Base-by-base conservation (phyloP, 768 basidiomycete species). In the Russula ochroleuca region DNA sequence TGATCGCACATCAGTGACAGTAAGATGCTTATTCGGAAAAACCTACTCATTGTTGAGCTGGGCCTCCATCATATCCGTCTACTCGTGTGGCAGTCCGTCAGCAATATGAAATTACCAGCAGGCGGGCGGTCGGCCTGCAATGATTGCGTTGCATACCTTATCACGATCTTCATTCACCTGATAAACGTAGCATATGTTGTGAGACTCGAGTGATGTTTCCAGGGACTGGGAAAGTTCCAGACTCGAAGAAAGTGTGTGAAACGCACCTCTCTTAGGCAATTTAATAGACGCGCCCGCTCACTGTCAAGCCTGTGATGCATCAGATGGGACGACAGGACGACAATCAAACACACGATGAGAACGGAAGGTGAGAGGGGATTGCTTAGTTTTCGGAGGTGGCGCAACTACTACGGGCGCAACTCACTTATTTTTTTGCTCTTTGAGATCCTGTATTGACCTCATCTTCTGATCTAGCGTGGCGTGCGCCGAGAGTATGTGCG, bases 341-440 rank as follows among this genome's bases (percentile, higher is more conserved):
- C 33, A 40, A 45, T 51, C 57, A 61, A 63, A 8, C 40, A 40
- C 37, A 21, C 33, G 50, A 59, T 41, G 45, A 49, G 56, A 17
- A 33, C 28, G 17, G 23, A 10, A 2, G 40, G 41, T 23, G 41
- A 25, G 17, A 45, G 17, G 11, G 17, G 13, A n/a, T 47, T 41
- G 45, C 13, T 50, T 50, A 55, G 59, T 38, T 28, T 25, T 51
- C 55, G 62, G 38, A 35, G 40, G 31, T 25, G 9, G 19, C 10
- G 28, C 51, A 54, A 61, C 50, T 61, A 63, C 28, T 48, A 31
- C 38, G 65, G 41, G 28, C 67, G 38, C 33, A 17, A 76, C 83
- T 50, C 71, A 91, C 90, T 88, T 87, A 73, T 92, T 91, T 74
- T 87, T 87, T 76, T 93, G 91, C 73, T 91, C 90, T 59, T 83